A percentile compares a stretch with the other conserved stretches of the same genome.
These are phyloP conservation scores for Penicillium cataractarum DNA, from an alignment of 495 filamentous ascomycete species.

Conservation along the genomic window DNA sequence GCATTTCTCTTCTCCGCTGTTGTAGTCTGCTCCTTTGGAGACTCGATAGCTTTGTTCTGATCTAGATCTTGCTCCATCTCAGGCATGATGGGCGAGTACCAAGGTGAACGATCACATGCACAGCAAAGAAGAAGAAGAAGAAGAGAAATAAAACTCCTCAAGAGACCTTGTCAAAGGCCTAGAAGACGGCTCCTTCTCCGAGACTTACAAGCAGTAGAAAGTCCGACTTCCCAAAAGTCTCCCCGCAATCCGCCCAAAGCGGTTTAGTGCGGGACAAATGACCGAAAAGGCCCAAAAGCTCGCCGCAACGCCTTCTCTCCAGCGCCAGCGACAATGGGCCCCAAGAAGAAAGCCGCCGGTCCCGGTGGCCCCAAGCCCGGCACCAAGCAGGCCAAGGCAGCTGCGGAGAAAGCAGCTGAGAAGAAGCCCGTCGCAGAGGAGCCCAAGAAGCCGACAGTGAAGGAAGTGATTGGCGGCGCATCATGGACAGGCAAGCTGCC, in stretches of 20 bases:
- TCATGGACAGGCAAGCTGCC: constrained; percentile 98
- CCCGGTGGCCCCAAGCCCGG: constrained; percentile 49
- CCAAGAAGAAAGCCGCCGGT: constrained; percentile 48
- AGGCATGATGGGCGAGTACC: constrained; percentile 11
- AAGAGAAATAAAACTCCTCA: not conserved
- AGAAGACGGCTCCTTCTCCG: not conserved
- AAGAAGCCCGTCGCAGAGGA: constrained; percentile 50
- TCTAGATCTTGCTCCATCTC: constrained; percentile 8
- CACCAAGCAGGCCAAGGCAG: constrained; percentile 51
- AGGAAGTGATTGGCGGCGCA: constrained; percentile 87
- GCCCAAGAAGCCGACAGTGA: constrained; percentile 77
- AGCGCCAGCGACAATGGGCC: constrained; percentile 35
- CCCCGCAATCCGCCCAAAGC: constrained; percentile 34
- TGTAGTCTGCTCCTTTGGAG: constrained; percentile 11
- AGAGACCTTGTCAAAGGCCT: not conserved
- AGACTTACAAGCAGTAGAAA: not conserved
- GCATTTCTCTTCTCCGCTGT: constrained; percentile 47
- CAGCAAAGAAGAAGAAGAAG: not conserved
- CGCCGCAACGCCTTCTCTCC: constrained; percentile 13
- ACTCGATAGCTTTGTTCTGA: not conserved
- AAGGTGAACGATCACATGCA: constrained; percentile 4
- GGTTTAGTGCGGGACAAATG: constrained; percentile 43
- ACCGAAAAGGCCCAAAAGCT: constrained; percentile 20
- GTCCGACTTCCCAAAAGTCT: constrained; percentile 15
- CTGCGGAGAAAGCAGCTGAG: constrained; percentile 40